phyloP scores from a whole-genome alignment of 768 basidiomycete genomes.

The Termitomyces sp. region DNA sequence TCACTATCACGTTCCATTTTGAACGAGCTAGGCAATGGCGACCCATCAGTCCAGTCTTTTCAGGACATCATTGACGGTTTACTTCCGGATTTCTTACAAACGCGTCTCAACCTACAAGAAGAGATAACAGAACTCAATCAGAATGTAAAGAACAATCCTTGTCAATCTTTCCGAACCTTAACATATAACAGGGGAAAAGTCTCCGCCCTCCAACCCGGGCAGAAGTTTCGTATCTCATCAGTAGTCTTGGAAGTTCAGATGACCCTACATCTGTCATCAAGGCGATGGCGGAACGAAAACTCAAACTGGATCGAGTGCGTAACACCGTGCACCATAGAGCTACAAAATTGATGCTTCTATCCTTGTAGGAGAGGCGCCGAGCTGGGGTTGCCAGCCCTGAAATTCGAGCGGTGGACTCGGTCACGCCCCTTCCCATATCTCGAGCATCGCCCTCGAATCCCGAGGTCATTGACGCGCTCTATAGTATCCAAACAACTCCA shows the following conservation, averaged over 20 bases:
- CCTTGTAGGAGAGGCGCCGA: slow-evolving; percentile 28
- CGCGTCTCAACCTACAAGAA: slow-evolving; percentile 20
- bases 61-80: slow-evolving; percentile 28
- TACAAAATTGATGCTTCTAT: neutral
- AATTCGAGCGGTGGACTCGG: slow-evolving; percentile 19
- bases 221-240: slow-evolving; percentile 34
- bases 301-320: slow-evolving; percentile 42
- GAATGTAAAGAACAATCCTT: slow-evolving; percentile 12
- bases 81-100: slow-evolving; percentile 24
- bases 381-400: slow-evolving; percentile 17
- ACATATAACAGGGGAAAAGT: slow-evolving; percentile 24
- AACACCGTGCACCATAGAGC: neutral
- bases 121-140: slow-evolving; percentile 19
- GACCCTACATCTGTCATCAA: slow-evolving; percentile 21
- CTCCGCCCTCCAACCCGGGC: slow-evolving; percentile 40
- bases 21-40: slow-evolving; percentile 16
- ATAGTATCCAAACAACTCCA: slow-evolving; percentile 56
- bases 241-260: slow-evolving; percentile 14
- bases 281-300: slow-evolving; percentile 36
- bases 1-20: slow-evolving; percentile 13
- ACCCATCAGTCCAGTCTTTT: slow-evolving; percentile 18
- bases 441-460: slow-evolving; percentile 23
- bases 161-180: neutral
- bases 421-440: slow-evolving; percentile 34
- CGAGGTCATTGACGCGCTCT: slow-evolving; percentile 47